Evolutionary conservation across 257 asterid genomes (phyloP), one percentile per base, ranked within the genome.

Genomic region (Linaria vulgaris): DNA sequence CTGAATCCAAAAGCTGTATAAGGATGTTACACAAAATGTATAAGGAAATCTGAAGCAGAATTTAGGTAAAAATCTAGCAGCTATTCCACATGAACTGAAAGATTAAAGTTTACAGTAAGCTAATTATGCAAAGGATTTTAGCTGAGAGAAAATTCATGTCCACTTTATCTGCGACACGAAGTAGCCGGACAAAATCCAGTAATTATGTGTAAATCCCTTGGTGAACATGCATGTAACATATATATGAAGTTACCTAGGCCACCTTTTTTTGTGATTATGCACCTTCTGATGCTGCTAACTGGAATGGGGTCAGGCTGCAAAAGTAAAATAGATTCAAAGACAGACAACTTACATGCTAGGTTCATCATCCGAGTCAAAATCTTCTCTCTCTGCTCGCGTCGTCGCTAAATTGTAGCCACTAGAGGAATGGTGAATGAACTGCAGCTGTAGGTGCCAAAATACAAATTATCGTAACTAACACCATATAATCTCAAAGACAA

Each of bases 351-450:
- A 86, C 96, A 50, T 44, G 67, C 53, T 53, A 45, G 70, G 76
- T 69, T 71, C 71, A 60, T 79, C 64, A 25, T 83, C 78, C 9
- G 58, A 58, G 48, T 72, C 78, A 52, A 37, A 34, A 58, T 57
- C 74, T 57, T 71, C 76, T 54, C 44, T 63, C 65, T 68, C 77
- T 34, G 83, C 50, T 56, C 63, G 61, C 2, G 66, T 71, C 63
- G 83, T 63, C 19, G 74, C 76, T 27, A 81, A 55, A 73, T 81
- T 71, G 71, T 80, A 73, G 63, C 73, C 41, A 60, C 61, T 65
- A n/a, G 90, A 77, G 56, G 68, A 79, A 58, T 82, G 92, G 44
- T 74, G 91, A 49, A 64, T 53, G 73, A 90, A 90, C 71, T 81
- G 84, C 79, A 90, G 91, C 97, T 90, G 92, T 20, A 56, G 62